These are phyloP conservation scores for Pleurotus tuber-regium DNA, from an alignment of 768 basidiomycete species.

Conservation along the genomic window DNA sequence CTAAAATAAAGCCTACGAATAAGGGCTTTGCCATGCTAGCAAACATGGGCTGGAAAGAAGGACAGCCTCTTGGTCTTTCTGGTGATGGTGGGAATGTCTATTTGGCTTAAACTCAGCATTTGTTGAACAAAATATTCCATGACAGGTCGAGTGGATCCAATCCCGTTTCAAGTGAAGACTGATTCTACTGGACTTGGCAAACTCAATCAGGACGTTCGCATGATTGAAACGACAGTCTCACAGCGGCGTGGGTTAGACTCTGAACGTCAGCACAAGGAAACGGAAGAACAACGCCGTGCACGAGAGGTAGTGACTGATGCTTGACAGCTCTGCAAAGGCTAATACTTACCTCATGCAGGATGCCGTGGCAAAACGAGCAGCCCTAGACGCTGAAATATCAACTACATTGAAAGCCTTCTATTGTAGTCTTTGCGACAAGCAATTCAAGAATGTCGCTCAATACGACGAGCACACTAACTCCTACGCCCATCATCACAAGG, in stretches of 20 bases:
- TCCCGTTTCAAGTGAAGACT: constrained; percentile 77
- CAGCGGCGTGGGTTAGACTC: constrained; percentile 79
- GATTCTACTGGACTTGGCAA: constrained; percentile 83
- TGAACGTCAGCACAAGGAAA: constrained; percentile 78
- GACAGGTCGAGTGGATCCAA: constrained; percentile 76
- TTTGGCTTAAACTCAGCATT: not conserved
- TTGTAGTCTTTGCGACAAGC: constrained; percentile 82
- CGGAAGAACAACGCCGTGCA: constrained; percentile 67
- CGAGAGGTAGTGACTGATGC: constrained; percentile 54
- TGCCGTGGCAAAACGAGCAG: constrained; percentile 58
- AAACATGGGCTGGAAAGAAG: constrained; percentile 82
- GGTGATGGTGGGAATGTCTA: constrained; percentile 55
- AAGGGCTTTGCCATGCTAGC: constrained; percentile 79
- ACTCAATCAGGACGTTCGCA: constrained; percentile 70
- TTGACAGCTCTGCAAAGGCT: not conserved
- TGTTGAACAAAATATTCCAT: constrained; percentile 4
- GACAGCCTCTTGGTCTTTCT: constrained; percentile 72
- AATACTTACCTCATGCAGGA: constrained; percentile 40
- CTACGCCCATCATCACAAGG: constrained; percentile 85
- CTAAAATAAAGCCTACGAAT: constrained; percentile 74
- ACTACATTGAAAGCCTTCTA: constrained; percentile 73
- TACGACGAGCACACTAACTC: constrained; percentile 91
- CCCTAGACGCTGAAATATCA: constrained; percentile 66
- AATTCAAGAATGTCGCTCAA: constrained; percentile 82
- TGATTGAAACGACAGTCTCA: constrained; percentile 84